Evolutionary conservation across 352 stramenopile species (phyloP), one percentile per base, ranked within the genome.

Genomic region (Globisporangium spinosum): DNA sequence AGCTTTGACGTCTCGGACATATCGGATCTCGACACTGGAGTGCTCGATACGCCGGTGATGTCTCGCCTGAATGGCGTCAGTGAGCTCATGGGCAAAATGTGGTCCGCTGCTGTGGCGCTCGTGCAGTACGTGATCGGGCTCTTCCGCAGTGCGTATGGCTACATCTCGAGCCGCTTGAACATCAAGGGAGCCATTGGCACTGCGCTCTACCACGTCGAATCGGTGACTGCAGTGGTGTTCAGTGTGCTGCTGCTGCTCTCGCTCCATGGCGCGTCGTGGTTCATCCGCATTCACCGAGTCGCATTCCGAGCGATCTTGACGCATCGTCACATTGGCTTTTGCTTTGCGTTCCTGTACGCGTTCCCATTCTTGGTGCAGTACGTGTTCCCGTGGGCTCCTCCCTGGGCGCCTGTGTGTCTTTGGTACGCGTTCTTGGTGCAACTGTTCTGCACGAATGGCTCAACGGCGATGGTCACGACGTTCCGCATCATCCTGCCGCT

Each of bases 351-450:
- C 56, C 72, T 95, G 4, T 97, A 97, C 75, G 81, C 83, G 3
- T 97, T 95, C 47, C 89, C 89, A 17, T 90, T 90, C 56, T 72
- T 97, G 7, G 88, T 97, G 43, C 83, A 94, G 66, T 91, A 95
- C 62, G 83, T 95, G 29, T 91, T 97, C 58, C 85, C 89, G 20
- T 97, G 89, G 89, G 89, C 89, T 0, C 89, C 89, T 57, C 89
- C 89, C 58, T 97, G 89, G 89, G 89, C 86, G 0, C 87, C 89
- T 0, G 89, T 97, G 27, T 97, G 89, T 56, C 80, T 97, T 1
- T 97, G 89, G 89, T 97, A 97, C 58, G 88, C 89, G 17, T 97
- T 97, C 71, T 74, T 97, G 15, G 86, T 95, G 22, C 89, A 97
- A 64, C 71, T 96, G 10, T 95, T 95, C 62, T 95, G 88, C 61